A percentile compares a stretch with the other conserved stretches of the same genome.
phyloP scores from a whole-genome alignment of 768 basidiomycete species.

The Gloeopeniophorella convolvens region DNA sequence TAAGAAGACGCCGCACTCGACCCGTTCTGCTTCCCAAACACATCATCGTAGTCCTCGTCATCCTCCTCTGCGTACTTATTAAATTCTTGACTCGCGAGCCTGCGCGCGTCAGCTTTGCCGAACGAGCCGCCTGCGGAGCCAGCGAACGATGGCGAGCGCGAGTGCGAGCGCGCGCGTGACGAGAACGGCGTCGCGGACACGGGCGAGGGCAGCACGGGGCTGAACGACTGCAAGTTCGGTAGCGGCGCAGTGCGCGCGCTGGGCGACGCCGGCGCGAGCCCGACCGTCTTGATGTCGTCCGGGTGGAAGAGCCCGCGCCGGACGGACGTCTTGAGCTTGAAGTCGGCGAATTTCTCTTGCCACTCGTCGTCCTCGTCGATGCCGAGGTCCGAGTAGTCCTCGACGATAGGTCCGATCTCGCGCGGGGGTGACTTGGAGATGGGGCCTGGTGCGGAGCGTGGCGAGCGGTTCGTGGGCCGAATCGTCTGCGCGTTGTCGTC shows the following conservation, averaged over 20 bases:
- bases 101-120: constrained; percentile 58
- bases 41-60: constrained; percentile 91
- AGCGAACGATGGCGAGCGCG: constrained; percentile 24
- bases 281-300: constrained; percentile 79
- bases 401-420: constrained; percentile 63
- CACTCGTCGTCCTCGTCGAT: constrained; percentile 67
- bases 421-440: constrained; percentile 55
- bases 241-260: constrained; percentile 66
- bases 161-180: constrained; percentile 23
- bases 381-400: constrained; percentile 88
- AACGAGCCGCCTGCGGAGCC: constrained; percentile 48
- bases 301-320: constrained; percentile 82
- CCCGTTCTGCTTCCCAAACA: constrained; percentile 76
- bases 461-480: constrained; percentile 67
- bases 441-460: constrained; percentile 32
- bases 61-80: constrained; percentile 86
- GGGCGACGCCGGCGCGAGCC: constrained; percentile 42
- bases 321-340: constrained; percentile 74
- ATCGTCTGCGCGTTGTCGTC: constrained; percentile 53
- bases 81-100: constrained; percentile 57
- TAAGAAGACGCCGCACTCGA: constrained; percentile 41
- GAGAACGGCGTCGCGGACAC: constrained; percentile 28
- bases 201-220: constrained; percentile 34
- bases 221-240: constrained; percentile 50
- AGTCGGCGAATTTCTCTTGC: constrained; percentile 75